These are phyloP conservation scores for Hypoxylon subgilvum DNA, from an alignment of 495 filamentous ascomycete species.

Conservation along the genomic window DNA sequence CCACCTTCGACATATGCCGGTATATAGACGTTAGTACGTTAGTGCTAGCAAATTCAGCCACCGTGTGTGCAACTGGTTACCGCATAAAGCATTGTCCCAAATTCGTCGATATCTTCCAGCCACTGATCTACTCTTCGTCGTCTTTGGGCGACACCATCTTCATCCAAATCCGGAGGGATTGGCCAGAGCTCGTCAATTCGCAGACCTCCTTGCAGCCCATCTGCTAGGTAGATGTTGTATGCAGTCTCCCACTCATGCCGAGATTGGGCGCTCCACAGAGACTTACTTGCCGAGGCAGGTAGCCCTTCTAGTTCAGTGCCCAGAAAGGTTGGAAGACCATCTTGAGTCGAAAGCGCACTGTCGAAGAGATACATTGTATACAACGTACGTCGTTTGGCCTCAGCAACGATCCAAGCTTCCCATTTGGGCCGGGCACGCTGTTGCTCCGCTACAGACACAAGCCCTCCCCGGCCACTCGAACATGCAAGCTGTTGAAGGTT, in stretches of 20 bases:
- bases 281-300: conserved; percentile 45
- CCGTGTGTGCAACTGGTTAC: conserved; percentile 53
- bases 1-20: too few relatives aligned
- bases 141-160: conserved; percentile 35
- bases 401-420: conserved; percentile 58
- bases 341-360: conserved; percentile 49
- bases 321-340: conserved; percentile 54
- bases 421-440: conserved; percentile 48
- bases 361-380: conserved; percentile 59
- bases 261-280: conserved; percentile 45
- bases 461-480: conserved; percentile 42
- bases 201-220: conserved; percentile 47
- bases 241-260: conserved; percentile 49
- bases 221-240: conserved; percentile 51
- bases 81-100: conserved; percentile 57
- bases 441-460: conserved; percentile 52
- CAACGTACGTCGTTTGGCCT: conserved; percentile 53
- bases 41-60: conserved; percentile 8
- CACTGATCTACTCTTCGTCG: conserved; percentile 49
- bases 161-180: conserved; percentile 38
- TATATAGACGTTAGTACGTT: too few relatives aligned
- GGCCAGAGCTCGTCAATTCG: conserved; percentile 57
- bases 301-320: conserved; percentile 51
- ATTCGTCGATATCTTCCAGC: conserved; percentile 55
- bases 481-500: conserved; percentile 55